A percentile compares a stretch with the other conserved stretches of the same genome.
Evolutionary conservation across 1,139 yeast species (phyloP).

Genomic region (Nakaseomyces nivariensis): DNA sequence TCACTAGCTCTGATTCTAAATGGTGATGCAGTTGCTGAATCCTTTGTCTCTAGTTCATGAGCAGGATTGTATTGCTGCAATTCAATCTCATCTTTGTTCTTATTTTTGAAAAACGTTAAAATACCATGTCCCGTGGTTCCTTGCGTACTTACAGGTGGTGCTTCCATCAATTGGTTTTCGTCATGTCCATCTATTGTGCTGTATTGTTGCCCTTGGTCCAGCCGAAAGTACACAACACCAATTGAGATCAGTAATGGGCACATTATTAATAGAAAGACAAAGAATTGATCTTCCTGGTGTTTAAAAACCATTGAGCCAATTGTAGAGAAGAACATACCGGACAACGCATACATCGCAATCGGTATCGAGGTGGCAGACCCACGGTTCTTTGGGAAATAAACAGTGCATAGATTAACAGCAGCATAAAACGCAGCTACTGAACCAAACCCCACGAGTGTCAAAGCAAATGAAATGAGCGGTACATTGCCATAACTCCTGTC

Average conservation of each 20-base stretch:
- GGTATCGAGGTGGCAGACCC: conserved; percentile 64
- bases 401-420: conserved; percentile 56
- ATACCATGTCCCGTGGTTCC: not conserved
- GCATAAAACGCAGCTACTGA: conserved; percentile 56
- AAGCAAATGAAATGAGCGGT: conserved; percentile 37
- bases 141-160: not conserved
- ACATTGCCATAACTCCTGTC: conserved; percentile 26
- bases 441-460: conserved; percentile 52
- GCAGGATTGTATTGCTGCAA: not conserved
- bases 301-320: conserved; percentile 39
- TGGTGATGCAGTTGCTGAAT: not conserved
- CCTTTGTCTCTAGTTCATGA: not conserved
- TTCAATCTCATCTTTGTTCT: not conserved
- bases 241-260: conserved; percentile 26
- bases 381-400: conserved; percentile 59
- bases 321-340: conserved; percentile 31
- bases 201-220: not conserved
- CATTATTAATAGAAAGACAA: conserved; percentile 26
- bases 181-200: not conserved
- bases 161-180: not conserved
- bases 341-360: conserved; percentile 48
- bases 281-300: conserved; percentile 35
- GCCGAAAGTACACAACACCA: conserved; percentile 16
- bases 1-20: not conserved
- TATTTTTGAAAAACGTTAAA: not conserved